These are phyloP conservation scores for Amaranthus hypochondriacus DNA, from an alignment of 148 eudicot genomes.

Conservation along the genomic window DNA sequence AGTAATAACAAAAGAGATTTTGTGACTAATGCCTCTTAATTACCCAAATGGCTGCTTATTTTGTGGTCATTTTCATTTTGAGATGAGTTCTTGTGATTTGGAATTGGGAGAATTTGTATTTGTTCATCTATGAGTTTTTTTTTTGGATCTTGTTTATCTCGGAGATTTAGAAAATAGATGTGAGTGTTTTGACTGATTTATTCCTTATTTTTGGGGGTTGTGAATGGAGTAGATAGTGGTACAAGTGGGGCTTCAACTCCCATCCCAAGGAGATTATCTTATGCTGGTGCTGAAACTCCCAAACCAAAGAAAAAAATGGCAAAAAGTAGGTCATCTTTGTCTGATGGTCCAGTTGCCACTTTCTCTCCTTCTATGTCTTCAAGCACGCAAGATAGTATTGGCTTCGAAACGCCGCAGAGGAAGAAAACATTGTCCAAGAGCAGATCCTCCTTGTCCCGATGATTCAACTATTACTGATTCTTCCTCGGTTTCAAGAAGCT, in stretches of 20 bases:
- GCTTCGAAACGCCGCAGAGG: conserved; percentile 41
- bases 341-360: conserved; percentile 24
- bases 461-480: conserved; percentile 34
- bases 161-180: neutral
- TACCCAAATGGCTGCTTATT: too few relatives aligned
- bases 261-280: conserved; percentile 34
- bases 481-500: conserved; percentile 31
- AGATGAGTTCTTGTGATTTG: neutral
- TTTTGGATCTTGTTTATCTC: neutral
- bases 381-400: conserved; percentile 18
- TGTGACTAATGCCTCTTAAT: too few relatives aligned
- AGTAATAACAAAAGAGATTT: too few relatives aligned
- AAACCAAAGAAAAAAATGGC: conserved; percentile 40
- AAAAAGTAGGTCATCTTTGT: conserved; percentile 32
- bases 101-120: neutral
- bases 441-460: conserved; percentile 42
- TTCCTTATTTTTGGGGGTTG: conserved; percentile 10
- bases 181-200: conserved; percentile 7
- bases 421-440: conserved; percentile 40
- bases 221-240: conserved; percentile 38
- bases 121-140: conserved; percentile 1
- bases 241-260: conserved; percentile 36
- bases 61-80: too few relatives aligned
- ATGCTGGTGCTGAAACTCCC: conserved; percentile 35
- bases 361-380: conserved; percentile 22